phyloP scores from a whole-genome alignment of 768 basidiomycete genomes.

The Russula abietina region DNA sequence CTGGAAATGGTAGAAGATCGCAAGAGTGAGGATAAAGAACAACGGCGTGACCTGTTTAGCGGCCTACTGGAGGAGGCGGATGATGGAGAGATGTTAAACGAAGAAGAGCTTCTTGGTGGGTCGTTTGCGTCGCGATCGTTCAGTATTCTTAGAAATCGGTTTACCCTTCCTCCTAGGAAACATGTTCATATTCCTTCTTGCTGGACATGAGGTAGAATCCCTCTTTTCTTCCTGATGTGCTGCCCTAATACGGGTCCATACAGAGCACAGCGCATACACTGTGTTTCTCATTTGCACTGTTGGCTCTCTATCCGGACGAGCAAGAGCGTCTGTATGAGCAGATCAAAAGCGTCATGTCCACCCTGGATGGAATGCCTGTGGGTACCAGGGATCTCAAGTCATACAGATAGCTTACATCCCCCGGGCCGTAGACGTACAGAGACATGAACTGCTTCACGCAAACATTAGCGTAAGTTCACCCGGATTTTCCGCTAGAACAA shows the following conservation, averaged over 20 bases:
- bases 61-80: constrained; percentile 27
- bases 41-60: constrained; percentile 29
- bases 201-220: constrained; percentile 32
- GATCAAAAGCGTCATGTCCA: constrained; percentile 32
- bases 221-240: background rate
- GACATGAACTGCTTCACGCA: constrained; percentile 25
- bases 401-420: background rate
- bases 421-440: constrained; percentile 26
- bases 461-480: constrained; percentile 22
- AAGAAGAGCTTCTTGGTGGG: constrained; percentile 27
- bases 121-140: background rate
- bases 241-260: background rate
- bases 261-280: constrained; percentile 38
- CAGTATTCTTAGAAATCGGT: background rate
- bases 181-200: constrained; percentile 33
- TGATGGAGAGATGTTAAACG: constrained; percentile 15
- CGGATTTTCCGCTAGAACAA: background rate
- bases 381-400: background rate
- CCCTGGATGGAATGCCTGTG: no score
- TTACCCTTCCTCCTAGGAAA: constrained; percentile 19
- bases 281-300: constrained; percentile 36
- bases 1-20: constrained; percentile 27
- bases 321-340: constrained; percentile 38
- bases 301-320: constrained; percentile 39
- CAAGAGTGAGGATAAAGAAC: constrained; percentile 19